These are phyloP conservation scores for Geranium incanum DNA, from an alignment of 441 rosid species.

Conservation along the genomic window DNA sequence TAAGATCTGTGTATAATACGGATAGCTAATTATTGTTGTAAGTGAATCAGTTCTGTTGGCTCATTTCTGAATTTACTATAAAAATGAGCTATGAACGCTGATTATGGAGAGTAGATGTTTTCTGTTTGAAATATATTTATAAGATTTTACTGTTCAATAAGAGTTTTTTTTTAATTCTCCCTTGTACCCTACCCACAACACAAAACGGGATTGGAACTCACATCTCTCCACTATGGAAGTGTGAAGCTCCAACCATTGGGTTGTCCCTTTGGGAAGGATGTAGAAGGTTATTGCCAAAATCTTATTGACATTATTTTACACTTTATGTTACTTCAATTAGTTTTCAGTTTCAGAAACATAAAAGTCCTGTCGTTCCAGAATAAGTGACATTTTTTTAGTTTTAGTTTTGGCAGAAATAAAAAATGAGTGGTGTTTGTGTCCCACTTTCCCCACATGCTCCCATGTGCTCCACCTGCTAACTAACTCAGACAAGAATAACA, in stretches of 20 bases:
- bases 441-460: background rate
- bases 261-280: background rate
- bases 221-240: too few relatives aligned
- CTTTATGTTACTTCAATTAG: background rate
- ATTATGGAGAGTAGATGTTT: background rate
- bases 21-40: conserved; percentile 7
- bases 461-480: too few relatives aligned
- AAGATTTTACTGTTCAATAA: background rate
- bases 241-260: background rate
- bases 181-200: background rate
- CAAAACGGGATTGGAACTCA: background rate
- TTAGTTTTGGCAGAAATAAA: background rate
- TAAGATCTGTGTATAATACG: conserved; percentile 22
- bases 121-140: background rate
- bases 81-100: background rate
- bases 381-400: background rate
- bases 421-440: background rate
- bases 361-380: background rate
- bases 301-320: background rate
- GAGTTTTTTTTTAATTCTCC: background rate
- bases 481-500: too few relatives aligned
- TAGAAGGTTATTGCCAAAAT: background rate
- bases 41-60: background rate
- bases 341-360: background rate
- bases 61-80: background rate